Conservation (phyloP, 345 rosid species). For the Jatropha curcas region DNA sequence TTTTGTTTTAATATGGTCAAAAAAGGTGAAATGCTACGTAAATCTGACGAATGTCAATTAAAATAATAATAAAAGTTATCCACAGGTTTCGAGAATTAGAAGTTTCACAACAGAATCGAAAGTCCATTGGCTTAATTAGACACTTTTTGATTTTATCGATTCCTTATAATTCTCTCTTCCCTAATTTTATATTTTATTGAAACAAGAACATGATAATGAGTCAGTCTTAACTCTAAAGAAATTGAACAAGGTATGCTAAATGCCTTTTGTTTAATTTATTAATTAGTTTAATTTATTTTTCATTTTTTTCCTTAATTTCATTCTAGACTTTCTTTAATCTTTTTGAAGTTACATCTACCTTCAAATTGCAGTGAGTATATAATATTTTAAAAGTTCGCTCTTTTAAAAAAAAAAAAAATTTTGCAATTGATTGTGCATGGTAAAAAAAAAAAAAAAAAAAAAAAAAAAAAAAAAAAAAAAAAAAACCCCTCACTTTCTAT, state of each 20-base stretch:
- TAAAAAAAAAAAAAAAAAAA: too few relatives aligned
- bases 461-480: too few relatives aligned
- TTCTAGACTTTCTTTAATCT: too few relatives aligned
- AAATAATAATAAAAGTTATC: neutral
- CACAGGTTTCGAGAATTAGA: neutral
- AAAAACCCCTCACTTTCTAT: too few relatives aligned
- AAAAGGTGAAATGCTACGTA: neutral
- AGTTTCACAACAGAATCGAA: too few relatives aligned
- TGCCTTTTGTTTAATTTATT: neutral
- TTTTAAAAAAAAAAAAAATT: too few relatives aligned
- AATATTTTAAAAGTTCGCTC: too few relatives aligned
- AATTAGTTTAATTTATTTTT: neutral
- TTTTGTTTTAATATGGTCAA: slow-evolving; percentile 4
- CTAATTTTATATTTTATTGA: neutral
- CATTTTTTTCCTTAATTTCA: neutral
- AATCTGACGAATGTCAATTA: neutral
- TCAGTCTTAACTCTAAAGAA: slow-evolving; percentile 1
- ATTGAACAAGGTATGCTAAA: neutral
- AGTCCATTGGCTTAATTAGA: neutral
- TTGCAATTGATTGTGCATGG: too few relatives aligned
- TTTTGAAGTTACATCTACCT: too few relatives aligned
- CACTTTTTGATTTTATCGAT: slow-evolving; percentile 15
- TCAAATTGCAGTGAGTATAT: too few relatives aligned
- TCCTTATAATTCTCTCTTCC: neutral
- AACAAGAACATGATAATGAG: neutral